Evolutionary conservation across 2,329 filamentous ascomycete genomes (phyloP), one percentile per base, ranked within the genome.

Genomic region (Fusarium sp.): DNA sequence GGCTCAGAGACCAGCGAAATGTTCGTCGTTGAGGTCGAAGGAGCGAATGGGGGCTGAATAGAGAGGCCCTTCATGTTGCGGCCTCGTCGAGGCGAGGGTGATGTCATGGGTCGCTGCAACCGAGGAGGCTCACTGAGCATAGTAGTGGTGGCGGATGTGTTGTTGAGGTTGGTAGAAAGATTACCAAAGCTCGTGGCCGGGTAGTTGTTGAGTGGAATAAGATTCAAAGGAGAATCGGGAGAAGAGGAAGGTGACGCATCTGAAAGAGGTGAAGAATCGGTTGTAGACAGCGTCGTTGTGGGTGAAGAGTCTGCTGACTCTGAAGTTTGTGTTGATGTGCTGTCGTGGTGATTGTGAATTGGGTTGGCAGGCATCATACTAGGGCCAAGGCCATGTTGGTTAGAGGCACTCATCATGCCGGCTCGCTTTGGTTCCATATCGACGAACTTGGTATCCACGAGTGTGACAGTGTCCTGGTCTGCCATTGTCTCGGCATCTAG

Each of bases 221-320:
- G 83, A 57, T 91, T 91, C 54, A 91, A 83, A 3, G 94, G 93
- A 4, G 96, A 97, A 79, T 97, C 94, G 11, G 95, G 95, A 2
- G 95, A 97, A 21, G 94, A 93, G 51, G 91, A 95, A 5, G 96
- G 94, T 7, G 95, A 97, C 10, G 93, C 91, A 73, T 98, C 95
- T 29, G 94, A 94, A 47, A 96, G 85, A 29, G 93, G 92, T 11
- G 93, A 95, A 7, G 94, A 96, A 80, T 97, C 95, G 67, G 95
- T 93, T 20, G 93, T 97, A 8, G 94, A 97, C 48, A 96, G 87
- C 4, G 95, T 97, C 5, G 94, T 97, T 10, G 95, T 98, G 2
- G 96, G 96, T 11, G 95, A 98, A 21, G 95, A 97, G 75, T 97
- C 94, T 40, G 92, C 92, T 2, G 96, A 98, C 67, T 92, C 93